A percentile compares a stretch with the other conserved stretches of the same genome.
Conservation (phyloP, 2,329 filamentous ascomycete genomes). For the Huntiella abstrusa region DNA sequence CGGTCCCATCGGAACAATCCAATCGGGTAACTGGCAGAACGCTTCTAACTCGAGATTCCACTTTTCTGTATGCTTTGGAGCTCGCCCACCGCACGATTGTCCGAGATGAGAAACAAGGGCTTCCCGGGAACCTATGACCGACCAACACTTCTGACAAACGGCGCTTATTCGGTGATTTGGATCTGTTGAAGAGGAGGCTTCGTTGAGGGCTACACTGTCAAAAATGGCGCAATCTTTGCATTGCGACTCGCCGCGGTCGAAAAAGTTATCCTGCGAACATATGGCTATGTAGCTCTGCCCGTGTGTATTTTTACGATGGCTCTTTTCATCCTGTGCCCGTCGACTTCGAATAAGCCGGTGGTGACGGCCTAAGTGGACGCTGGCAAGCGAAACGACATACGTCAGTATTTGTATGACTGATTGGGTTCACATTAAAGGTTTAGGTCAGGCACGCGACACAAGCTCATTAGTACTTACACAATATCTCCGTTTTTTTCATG, state of each 20-base stretch:
- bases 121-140: conserved; percentile 4
- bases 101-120: conserved; percentile 6
- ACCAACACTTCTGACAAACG: conserved; percentile 11
- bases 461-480: conserved; percentile 7
- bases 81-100: conserved; percentile 7
- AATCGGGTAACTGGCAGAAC: conserved; percentile 8
- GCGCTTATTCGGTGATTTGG: conserved; percentile 9
- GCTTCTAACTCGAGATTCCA: conserved; percentile 9
- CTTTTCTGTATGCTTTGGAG: conserved; percentile 10
- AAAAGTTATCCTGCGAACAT: conserved; percentile 10
- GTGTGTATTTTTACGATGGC: conserved; percentile 8
- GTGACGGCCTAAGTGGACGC: conserved; percentile 9
- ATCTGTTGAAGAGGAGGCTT: conserved; percentile 1
- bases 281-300: conserved; percentile 11
- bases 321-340: conserved; percentile 8
- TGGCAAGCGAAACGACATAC: not conserved
- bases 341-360: conserved; percentile 11
- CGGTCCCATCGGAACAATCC: conserved; percentile 6
- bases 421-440: not conserved
- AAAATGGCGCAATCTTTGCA: conserved; percentile 9
- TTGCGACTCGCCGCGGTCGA: conserved; percentile 10
- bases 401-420: conserved; percentile 1
- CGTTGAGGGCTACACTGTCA: not conserved
- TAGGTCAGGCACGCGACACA: not conserved
- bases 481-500: conserved; percentile 12